phyloP scores from a whole-genome alignment of 805 yeast species.

The Pichia paraexigua region DNA sequence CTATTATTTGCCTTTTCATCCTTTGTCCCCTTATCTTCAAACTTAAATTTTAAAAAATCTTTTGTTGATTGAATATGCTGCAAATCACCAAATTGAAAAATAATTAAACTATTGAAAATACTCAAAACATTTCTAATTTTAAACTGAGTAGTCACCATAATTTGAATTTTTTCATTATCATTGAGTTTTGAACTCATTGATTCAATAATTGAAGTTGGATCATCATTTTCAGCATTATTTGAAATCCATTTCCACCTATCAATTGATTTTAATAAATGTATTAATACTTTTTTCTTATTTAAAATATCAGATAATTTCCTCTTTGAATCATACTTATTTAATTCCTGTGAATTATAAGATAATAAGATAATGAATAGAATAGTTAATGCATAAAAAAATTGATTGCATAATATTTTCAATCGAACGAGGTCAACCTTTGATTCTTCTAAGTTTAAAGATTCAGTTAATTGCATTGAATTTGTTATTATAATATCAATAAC shows the following conservation, averaged over 20 bases:
- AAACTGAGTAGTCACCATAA: conserved; percentile 20
- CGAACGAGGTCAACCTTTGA: conserved; percentile 2
- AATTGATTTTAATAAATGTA: conserved; percentile 38
- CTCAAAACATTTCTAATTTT: conserved; percentile 50
- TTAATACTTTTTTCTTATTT: conserved; percentile 32
- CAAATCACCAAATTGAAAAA: conserved; percentile 57
- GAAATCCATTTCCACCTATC: conserved; percentile 61
- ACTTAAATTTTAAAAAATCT: conserved; percentile 35
- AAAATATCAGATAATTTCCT: conserved; percentile 8
- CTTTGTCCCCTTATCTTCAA: conserved; percentile 19
- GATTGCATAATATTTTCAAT: conserved; percentile 17
- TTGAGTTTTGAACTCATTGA: conserved; percentile 7
- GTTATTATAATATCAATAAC: conserved; percentile 5
- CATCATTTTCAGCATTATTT: conserved; percentile 18
- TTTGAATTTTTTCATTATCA: conserved; percentile 19
- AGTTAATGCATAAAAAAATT: conserved; percentile 26
- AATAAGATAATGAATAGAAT: conserved; percentile 19
- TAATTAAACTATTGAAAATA: conserved; percentile 44
- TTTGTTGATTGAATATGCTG: conserved; percentile 36
- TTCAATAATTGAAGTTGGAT: conserved; percentile 9
- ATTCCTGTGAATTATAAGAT: conserved; percentile 9
- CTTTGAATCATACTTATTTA: conserved; percentile 4
- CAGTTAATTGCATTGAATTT: conserved; percentile 14
- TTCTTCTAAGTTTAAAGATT: conserved; percentile 15
- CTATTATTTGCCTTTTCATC: neutral